Percentiles rank a stretch among this genome's conserved stretches.
Conservation (phyloP, 768 basidiomycete genomes). For the Gymnopilus dilepis region DNA sequence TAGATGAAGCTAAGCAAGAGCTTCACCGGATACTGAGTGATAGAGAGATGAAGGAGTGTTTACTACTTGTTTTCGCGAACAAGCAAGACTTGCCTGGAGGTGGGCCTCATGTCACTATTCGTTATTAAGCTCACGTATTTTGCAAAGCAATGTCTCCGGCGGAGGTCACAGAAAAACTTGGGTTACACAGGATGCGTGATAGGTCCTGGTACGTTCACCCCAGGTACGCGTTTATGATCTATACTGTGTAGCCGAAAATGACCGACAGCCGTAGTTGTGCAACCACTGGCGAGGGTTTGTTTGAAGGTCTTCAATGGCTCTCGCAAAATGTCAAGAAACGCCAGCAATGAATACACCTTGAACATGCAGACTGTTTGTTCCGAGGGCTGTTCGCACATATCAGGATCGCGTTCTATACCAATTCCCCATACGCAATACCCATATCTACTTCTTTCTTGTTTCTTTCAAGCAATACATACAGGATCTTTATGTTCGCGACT, state of each 20-base stretch:
- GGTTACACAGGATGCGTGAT: slow-evolving; percentile 94
- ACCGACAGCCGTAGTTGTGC: slow-evolving; percentile 69
- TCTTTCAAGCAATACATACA: slow-evolving; percentile 37
- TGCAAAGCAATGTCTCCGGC: slow-evolving; percentile 95
- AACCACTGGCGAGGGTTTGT: slow-evolving; percentile 94
- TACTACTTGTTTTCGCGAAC: slow-evolving; percentile 98
- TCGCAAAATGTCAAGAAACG: slow-evolving; percentile 97
- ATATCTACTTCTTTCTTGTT: slow-evolving; percentile 30
- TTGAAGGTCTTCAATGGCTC: slow-evolving; percentile 97
- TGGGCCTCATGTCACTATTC: slow-evolving; percentile 42
- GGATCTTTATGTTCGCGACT: too few relatives aligned
- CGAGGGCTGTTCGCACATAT: slow-evolving; percentile 16
- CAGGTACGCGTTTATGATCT: slow-evolving; percentile 59
- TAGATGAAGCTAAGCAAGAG: slow-evolving; percentile 96
- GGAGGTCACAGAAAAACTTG: slow-evolving; percentile 96
- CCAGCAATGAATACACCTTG: slow-evolving; percentile 56
- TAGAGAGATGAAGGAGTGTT: slow-evolving; percentile 97
- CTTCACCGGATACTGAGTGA: slow-evolving; percentile 95
- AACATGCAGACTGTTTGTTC: slow-evolving; percentile 10
- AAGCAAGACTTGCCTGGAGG: slow-evolving; percentile 98
- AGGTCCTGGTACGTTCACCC: slow-evolving; percentile 99
- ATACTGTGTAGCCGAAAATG: neutral
- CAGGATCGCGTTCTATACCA: slow-evolving; percentile 23
- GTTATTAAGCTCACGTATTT: slow-evolving; percentile 11
- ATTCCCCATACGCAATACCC: slow-evolving; percentile 38